Evolutionary conservation across 495 filamentous ascomycete species (phyloP).

Genomic region (Trichoderma reesei): DNA sequence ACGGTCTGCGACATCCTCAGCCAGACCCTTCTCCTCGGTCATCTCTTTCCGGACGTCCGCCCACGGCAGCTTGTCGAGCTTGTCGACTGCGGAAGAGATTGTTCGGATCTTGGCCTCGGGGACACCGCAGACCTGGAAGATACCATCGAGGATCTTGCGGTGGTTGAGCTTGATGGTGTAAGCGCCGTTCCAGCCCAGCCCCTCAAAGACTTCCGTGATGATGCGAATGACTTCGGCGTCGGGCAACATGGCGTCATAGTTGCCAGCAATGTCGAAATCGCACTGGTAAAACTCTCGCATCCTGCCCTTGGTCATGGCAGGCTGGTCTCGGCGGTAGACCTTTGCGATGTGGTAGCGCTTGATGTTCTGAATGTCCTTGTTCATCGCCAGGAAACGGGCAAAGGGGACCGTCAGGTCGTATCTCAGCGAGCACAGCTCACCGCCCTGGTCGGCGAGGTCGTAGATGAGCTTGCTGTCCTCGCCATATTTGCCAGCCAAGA

Average conservation of each 20-base stretch:
- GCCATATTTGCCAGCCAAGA: slow-evolving; percentile 82
- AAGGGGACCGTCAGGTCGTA: slow-evolving; percentile 48
- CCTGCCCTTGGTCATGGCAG: slow-evolving; percentile 72
- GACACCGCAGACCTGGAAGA: slow-evolving; percentile 86
- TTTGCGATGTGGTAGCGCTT: slow-evolving; percentile 88
- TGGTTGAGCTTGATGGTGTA: slow-evolving; percentile 90
- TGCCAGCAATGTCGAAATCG: slow-evolving; percentile 91
- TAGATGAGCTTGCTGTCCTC: slow-evolving; percentile 91
- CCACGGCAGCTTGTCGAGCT: slow-evolving; percentile 90
- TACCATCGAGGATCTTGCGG: slow-evolving; percentile 84
- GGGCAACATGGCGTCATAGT: slow-evolving; percentile 86
- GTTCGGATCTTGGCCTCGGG: slow-evolving; percentile 74
- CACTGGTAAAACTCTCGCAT: slow-evolving; percentile 98
- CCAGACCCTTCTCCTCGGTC: slow-evolving; percentile 83
- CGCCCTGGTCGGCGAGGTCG: slow-evolving; percentile 77
- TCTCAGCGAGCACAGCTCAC: slow-evolving; percentile 58
- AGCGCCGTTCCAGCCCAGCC: slow-evolving; percentile 60
- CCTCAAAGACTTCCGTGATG: slow-evolving; percentile 75
- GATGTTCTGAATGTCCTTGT: slow-evolving; percentile 59
- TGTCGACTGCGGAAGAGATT: slow-evolving; percentile 89
- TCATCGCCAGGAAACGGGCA: slow-evolving; percentile 81
- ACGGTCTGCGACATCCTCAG: slow-evolving; percentile 62
- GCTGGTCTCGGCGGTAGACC: slow-evolving; percentile 74
- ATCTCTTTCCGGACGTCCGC: slow-evolving; percentile 85
- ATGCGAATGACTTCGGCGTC: slow-evolving; percentile 90